These are phyloP conservation scores for Magnaporthiopsis rhizophila DNA, from an alignment of 2,329 filamentous ascomycete genomes.

Conservation along the genomic window DNA sequence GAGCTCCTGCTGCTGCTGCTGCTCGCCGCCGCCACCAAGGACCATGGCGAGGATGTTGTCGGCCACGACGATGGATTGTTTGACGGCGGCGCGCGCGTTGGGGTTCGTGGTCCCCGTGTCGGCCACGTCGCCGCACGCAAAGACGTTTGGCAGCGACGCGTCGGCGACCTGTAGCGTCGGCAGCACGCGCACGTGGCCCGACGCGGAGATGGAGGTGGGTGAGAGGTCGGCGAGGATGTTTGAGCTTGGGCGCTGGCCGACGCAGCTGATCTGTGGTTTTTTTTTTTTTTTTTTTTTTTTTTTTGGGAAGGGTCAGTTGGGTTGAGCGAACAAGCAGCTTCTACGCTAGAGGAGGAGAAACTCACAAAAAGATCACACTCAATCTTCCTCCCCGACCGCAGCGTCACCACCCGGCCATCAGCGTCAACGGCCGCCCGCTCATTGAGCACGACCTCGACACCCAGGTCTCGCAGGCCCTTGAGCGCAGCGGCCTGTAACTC, in stretches of 20 bases:
- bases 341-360: too few species aligned
- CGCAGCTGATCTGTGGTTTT: slow-evolving; percentile 50
- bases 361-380: slow-evolving; percentile 43
- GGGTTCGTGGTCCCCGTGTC: slow-evolving; percentile 40
- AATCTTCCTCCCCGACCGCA: slow-evolving; percentile 35
- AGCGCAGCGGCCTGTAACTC: slow-evolving; percentile 30
- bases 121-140: slow-evolving; percentile 57
- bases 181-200: slow-evolving; percentile 44
- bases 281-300: too few species aligned
- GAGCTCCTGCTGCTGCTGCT: slow-evolving; percentile 16
- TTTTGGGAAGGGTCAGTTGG: background rate
- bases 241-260: slow-evolving; percentile 51
- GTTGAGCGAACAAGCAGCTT: slow-evolving; percentile 2
- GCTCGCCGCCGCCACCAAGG: slow-evolving; percentile 32
- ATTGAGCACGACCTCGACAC: slow-evolving; percentile 42
- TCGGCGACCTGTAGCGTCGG: slow-evolving; percentile 49
- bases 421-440: slow-evolving; percentile 36
- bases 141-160: slow-evolving; percentile 41
- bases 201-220: slow-evolving; percentile 33
- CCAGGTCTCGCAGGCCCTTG: slow-evolving; percentile 35
- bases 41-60: slow-evolving; percentile 42
- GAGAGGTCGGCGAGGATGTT: slow-evolving; percentile 35
- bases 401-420: slow-evolving; percentile 30
- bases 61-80: slow-evolving; percentile 44
- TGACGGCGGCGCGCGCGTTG: slow-evolving; percentile 46